Conservation (phyloP, 176 grass and related monocot species). For the Carex cristatella region DNA sequence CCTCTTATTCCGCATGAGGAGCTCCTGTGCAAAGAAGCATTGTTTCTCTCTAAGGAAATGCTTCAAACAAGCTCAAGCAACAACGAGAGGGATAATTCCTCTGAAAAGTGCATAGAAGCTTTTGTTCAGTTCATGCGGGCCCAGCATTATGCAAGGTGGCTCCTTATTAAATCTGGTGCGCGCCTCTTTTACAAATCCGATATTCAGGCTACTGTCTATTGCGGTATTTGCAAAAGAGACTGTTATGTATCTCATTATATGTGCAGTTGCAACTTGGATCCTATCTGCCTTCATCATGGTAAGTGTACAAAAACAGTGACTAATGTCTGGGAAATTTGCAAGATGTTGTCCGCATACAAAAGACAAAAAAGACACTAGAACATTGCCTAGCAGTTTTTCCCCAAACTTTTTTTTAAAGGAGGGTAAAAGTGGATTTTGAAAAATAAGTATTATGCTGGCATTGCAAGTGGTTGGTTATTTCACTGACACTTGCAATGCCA, state of each 20-base stretch:
- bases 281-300: conserved; percentile 90
- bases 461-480: neutral
- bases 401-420: neutral
- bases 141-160: conserved; percentile 41
- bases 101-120: conserved; percentile 57
- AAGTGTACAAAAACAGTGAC: conserved; percentile 11
- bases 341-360: neutral
- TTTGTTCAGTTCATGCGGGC: conserved; percentile 68
- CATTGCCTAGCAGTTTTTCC: neutral
- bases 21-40: conserved; percentile 65
- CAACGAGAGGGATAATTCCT: conserved; percentile 32
- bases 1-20: conserved; percentile 82
- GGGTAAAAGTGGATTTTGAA: neutral
- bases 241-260: conserved; percentile 64
- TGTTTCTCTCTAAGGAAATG: conserved; percentile 45
- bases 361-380: neutral
- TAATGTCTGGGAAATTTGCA: neutral
- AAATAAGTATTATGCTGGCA: neutral
- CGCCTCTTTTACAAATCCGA: conserved; percentile 48
- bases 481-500: neutral
- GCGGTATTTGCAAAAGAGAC: conserved; percentile 74
- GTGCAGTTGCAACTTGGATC: conserved; percentile 65
- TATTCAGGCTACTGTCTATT: conserved; percentile 35
- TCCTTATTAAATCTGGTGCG: conserved; percentile 57
- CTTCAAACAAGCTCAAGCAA: conserved; percentile 19